A percentile compares a stretch with the other conserved stretches of the same genome.
Evolutionary conservation across 2,329 filamentous ascomycete species (phyloP).

Genomic region (Xylaria sp.): DNA sequence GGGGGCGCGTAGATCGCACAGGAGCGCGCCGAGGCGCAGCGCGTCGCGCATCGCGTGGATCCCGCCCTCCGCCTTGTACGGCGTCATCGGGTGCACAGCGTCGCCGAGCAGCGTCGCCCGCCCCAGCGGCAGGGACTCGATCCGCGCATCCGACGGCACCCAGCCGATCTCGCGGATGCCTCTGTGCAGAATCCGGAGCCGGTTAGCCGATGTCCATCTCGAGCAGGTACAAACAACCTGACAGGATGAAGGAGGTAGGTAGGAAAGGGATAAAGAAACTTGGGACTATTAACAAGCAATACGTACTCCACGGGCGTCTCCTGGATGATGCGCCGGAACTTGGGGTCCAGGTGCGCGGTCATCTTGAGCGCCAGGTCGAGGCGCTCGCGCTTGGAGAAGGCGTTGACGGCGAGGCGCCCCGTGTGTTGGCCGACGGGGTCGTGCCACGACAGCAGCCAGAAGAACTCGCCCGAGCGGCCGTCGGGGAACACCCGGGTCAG

Average conservation of each 20-base stretch:
- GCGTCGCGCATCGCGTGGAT: conserved; percentile 52
- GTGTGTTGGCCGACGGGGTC: conserved; percentile 40
- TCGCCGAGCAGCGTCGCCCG: conserved; percentile 21
- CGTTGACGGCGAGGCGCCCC: conserved; percentile 13
- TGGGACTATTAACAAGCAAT: no score
- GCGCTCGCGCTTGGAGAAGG: conserved; percentile 50
- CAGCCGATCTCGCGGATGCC: conserved; percentile 19
- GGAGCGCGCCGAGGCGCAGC: conserved; percentile 24
- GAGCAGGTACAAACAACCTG: no score
- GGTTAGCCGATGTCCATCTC: no score
- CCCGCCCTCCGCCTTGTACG: conserved; percentile 24
- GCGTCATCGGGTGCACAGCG: conserved; percentile 26
- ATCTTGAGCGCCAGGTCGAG: conserved; percentile 45
- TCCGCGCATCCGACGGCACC: conserved; percentile 20
- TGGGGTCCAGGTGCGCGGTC: conserved; percentile 19
- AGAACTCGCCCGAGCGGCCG: conserved; percentile 22
- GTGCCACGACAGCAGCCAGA: conserved; percentile 23
- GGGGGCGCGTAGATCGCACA: conserved; percentile 17
- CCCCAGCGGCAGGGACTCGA: conserved; percentile 21
- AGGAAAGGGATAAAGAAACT: no score
- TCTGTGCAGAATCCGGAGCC: no score
- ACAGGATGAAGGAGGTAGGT: no score
- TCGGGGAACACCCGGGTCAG: conserved; percentile 21
- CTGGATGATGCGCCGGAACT: conserved; percentile 17
- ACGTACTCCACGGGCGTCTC: conserved; percentile 11